A percentile compares a stretch with the other conserved stretches of the same genome.
These are phyloP conservation scores for Eucalyptus grandis DNA, from an alignment of 345 rosid species.

Conservation along the genomic window DNA sequence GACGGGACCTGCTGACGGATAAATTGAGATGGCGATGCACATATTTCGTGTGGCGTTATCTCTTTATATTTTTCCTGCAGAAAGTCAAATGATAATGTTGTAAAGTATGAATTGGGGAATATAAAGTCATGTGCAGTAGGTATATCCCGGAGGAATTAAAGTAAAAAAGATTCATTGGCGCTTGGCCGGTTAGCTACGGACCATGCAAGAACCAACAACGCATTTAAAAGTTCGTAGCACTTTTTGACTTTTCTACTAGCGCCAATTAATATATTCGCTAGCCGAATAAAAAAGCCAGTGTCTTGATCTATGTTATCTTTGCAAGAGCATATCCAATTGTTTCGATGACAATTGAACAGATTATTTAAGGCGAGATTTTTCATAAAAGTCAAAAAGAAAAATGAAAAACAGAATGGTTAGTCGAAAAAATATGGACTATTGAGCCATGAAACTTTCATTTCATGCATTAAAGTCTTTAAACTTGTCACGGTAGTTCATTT, in stretches of 20 bases:
- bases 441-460: neutral
- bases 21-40: neutral
- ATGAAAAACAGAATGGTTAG: neutral
- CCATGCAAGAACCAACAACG: neutral
- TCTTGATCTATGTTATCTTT: neutral
- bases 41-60: neutral
- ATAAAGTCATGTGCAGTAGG: neutral
- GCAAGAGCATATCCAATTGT: neutral
- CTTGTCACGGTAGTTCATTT: rapidly evolving
- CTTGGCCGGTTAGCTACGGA: neutral
- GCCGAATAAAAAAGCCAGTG: neutral
- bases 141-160: neutral
- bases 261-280: neutral
- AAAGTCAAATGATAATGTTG: neutral
- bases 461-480: neutral
- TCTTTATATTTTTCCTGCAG: neutral
- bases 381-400: neutral
- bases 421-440: neutral
- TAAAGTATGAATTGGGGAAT: neutral
- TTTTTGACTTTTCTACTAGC: neutral
- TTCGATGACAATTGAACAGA: neutral
- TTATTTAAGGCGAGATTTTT: neutral
- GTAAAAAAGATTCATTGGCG: neutral
- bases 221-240: neutral
- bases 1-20: neutral